Percentiles rank a stretch among this genome's conserved stretches.
These are phyloP conservation scores for Trametes elegans DNA, from an alignment of 768 basidiomycete species.

Conservation along the genomic window DNA sequence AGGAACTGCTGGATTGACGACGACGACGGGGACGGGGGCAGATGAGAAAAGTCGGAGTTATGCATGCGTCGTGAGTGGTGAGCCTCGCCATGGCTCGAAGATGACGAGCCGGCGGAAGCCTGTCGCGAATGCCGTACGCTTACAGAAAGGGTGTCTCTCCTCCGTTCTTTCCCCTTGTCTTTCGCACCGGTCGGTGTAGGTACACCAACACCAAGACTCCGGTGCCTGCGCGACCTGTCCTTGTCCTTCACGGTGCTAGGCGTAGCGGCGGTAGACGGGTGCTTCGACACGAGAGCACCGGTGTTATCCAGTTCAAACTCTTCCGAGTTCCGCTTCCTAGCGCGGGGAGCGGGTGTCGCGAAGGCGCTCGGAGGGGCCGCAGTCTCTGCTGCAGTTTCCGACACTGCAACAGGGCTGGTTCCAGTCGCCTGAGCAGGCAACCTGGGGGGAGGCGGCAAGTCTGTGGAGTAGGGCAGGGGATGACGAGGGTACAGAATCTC, in stretches of 20 bases:
- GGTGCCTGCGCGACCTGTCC: conserved; percentile 61
- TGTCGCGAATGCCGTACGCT: conserved; percentile 55
- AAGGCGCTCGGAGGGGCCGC: conserved; percentile 70
- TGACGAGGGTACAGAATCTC: conserved; percentile 87
- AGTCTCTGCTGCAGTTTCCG: neutral
- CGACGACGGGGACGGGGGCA: conserved; percentile 90
- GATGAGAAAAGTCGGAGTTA: conserved; percentile 79
- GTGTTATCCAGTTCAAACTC: conserved; percentile 80
- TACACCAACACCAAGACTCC: conserved; percentile 62
- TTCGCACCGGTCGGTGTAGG: conserved; percentile 34
- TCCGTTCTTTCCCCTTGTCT: conserved; percentile 48
- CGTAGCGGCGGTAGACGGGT: conserved; percentile 29
- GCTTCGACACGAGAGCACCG: conserved; percentile 58
- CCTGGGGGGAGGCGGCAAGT: neutral
- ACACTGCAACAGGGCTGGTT: neutral
- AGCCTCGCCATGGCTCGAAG: conserved; percentile 54
- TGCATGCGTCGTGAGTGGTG: conserved; percentile 57
- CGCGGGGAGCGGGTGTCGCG: conserved; percentile 46
- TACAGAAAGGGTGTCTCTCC: conserved; percentile 32
- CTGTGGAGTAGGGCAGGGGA: conserved; percentile 30
- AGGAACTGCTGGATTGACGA: conserved; percentile 85
- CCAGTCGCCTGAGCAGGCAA: neutral
- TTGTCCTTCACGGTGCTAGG: conserved; percentile 38
- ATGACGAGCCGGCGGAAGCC: conserved; percentile 65
- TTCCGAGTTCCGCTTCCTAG: conserved; percentile 76